Conservation (phyloP, 192 early-diverging fungal species). For the Polychytrium aggregatum region DNA sequence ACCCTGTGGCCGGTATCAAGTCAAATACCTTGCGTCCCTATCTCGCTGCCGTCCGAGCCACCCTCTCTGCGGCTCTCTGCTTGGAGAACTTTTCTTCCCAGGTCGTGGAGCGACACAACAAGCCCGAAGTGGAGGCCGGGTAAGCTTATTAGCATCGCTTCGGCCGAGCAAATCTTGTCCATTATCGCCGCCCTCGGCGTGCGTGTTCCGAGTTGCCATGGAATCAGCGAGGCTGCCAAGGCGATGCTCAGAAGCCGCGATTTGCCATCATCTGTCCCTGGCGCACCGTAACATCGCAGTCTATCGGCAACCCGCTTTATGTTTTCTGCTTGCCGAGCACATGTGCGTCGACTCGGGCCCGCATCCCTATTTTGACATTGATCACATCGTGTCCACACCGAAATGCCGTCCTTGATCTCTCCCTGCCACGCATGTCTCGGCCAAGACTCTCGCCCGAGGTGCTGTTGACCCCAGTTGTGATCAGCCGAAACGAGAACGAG, state of each 20-base stretch:
- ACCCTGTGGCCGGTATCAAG: no score
- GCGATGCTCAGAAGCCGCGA: background rate
- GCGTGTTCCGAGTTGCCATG: no score
- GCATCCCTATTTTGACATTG: background rate
- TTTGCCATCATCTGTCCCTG: background rate
- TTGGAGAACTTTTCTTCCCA: constrained; percentile 97
- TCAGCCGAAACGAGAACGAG: constrained; percentile 87
- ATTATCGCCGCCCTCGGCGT: no score
- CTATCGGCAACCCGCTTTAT: no score
- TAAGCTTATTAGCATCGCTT: constrained; percentile 21
- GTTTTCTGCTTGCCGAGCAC: no score
- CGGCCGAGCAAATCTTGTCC: no score
- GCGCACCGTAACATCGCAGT: no score
- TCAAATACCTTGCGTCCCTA: constrained; percentile 96
- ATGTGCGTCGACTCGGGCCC: no score
- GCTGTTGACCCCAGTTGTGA: constrained; percentile 72
- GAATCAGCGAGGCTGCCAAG: no score
- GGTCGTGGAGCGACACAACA: constrained; percentile 94
- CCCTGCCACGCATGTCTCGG: background rate
- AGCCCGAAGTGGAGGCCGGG: constrained; percentile 92
- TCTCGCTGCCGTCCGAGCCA: constrained; percentile 83
- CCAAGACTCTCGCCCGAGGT: constrained; percentile 60
- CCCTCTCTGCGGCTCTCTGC: constrained; percentile 88
- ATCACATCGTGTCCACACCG: background rate
- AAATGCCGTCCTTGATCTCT: background rate